Conservation (phyloP, 768 basidiomycete species). For the Lactarius psammicola region DNA sequence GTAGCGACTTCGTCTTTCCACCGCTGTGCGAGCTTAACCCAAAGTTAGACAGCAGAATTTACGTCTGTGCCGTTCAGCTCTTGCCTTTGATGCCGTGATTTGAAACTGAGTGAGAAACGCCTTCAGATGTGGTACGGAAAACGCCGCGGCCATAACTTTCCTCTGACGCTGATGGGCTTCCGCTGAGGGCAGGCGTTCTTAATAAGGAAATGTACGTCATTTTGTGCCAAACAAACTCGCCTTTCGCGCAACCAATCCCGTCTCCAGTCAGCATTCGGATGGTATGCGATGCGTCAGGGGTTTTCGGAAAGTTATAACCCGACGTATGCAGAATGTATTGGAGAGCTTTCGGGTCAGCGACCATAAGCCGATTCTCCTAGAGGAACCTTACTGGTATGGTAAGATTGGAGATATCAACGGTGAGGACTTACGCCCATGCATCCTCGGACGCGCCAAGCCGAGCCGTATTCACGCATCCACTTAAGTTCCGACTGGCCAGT, state of each 20-base stretch:
- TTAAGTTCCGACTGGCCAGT: constrained; percentile 32
- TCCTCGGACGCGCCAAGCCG: constrained; percentile 28
- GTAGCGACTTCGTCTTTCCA: constrained; percentile 31
- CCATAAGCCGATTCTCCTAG: constrained; percentile 35
- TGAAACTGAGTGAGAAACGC: constrained; percentile 34
- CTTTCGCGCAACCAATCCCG: constrained; percentile 29
- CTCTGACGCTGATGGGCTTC: constrained; percentile 34
- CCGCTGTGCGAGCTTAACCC: constrained; percentile 29
- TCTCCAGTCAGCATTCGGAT: constrained; percentile 31
- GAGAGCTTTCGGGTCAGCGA: constrained; percentile 34
- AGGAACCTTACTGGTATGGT: not conserved
- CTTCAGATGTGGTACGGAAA: constrained; percentile 32
- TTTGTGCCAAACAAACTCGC: constrained; percentile 21
- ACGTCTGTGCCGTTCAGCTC: constrained; percentile 4
- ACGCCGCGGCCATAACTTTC: constrained; percentile 35
- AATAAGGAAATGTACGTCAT: not conserved
- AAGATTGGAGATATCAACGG: not conserved
- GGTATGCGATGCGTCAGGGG: constrained; percentile 17
- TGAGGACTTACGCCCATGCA: constrained; percentile 27
- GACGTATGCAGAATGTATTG: constrained; percentile 35
- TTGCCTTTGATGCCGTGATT: constrained; percentile 23
- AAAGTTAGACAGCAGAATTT: constrained; percentile 15
- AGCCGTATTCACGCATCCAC: constrained; percentile 35
- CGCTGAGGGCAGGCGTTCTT: constrained; percentile 12
- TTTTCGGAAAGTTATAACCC: constrained; percentile 34